phyloP scores from a whole-genome alignment of 805 yeast genomes.

The Debaryomyces castellii region DNA sequence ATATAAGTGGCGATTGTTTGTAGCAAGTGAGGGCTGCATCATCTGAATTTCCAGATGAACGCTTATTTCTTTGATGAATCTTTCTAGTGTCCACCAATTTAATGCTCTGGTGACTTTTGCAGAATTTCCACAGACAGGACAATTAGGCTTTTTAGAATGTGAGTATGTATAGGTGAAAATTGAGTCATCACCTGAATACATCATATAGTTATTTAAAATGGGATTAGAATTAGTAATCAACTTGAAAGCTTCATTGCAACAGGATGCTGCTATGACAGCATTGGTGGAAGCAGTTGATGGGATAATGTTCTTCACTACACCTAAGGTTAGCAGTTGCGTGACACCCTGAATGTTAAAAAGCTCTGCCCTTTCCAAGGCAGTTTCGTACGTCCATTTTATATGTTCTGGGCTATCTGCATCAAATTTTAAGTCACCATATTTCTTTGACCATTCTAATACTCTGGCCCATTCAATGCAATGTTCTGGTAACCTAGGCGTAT shows the following conservation, averaged over 20 bases:
- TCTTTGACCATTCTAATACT: conserved; percentile 68
- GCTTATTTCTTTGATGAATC: conserved; percentile 42
- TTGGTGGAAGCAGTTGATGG: conserved; percentile 96
- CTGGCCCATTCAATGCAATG: conserved; percentile 93
- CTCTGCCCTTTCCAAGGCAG: conserved; percentile 58
- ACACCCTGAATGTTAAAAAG: conserved; percentile 74
- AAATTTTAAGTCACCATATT: conserved; percentile 45
- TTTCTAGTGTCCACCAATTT: conserved; percentile 36
- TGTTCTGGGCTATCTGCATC: conserved; percentile 72
- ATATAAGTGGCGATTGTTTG: conserved; percentile 40
- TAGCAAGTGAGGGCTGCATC: conserved; percentile 46
- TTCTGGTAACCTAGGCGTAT: conserved; percentile 90
- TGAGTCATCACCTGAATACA: conserved; percentile 81
- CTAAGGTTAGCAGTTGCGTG: conserved; percentile 68
- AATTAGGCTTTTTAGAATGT: conserved; percentile 57
- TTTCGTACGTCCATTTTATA: conserved; percentile 58
- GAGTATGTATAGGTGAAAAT: conserved; percentile 72
- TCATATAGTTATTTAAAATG: conserved; percentile 71
- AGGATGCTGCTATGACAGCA: conserved; percentile 85
- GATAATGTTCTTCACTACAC: conserved; percentile 86
- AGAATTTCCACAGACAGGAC: conserved; percentile 72
- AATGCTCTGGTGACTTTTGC: conserved; percentile 24
- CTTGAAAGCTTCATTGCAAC: conserved; percentile 85
- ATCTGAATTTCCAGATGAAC: conserved; percentile 31
- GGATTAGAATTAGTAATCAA: conserved; percentile 71